These are phyloP conservation scores for Aspergillus flavus DNA, from an alignment of 2,329 filamentous ascomycete species.

Conservation along the genomic window DNA sequence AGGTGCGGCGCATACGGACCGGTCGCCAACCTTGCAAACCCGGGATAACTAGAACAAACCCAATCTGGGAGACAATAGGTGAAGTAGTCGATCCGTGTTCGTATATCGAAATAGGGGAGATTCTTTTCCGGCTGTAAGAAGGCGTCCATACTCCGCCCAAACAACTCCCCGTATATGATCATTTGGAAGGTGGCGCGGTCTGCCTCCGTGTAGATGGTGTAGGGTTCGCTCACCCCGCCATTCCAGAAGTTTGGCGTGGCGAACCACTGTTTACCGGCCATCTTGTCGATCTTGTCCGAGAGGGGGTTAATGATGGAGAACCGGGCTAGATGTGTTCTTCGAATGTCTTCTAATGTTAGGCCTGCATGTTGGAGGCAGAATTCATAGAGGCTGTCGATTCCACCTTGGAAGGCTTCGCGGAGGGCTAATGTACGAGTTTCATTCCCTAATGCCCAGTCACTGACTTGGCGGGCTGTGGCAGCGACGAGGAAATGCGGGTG, in stretches of 20 bases:
- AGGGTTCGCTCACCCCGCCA: constrained; percentile 33
- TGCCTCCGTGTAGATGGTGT: constrained; percentile 28
- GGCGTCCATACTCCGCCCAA: constrained; percentile 26
- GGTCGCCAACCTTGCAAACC: not conserved
- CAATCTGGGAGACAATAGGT: constrained; percentile 35
- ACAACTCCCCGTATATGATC: constrained; percentile 37
- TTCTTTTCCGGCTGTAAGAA: constrained; percentile 19
- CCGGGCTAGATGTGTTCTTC: constrained; percentile 28
- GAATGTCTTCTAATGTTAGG: constrained; percentile 36
- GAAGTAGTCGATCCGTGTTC: constrained; percentile 32
- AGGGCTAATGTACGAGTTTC: constrained; percentile 25
- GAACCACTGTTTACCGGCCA: constrained; percentile 35
- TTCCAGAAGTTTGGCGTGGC: constrained; percentile 30
- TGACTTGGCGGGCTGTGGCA: constrained; percentile 34
- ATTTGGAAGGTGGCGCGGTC: constrained; percentile 31
- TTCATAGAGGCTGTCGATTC: constrained; percentile 35
- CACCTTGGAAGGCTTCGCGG: constrained; percentile 23
- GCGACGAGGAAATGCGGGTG: constrained; percentile 40
- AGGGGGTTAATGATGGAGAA: constrained; percentile 37
- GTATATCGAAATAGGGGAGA: constrained; percentile 15
- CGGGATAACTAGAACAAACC: not conserved
- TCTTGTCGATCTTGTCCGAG: constrained; percentile 36
- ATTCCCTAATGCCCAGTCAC: constrained; percentile 35
- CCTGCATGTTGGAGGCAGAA: constrained; percentile 31
- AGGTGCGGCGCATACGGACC: not conserved